These are phyloP conservation scores for Fusarium brevicatenulatum DNA, from an alignment of 2,329 filamentous ascomycete species.

Conservation along the genomic window DNA sequence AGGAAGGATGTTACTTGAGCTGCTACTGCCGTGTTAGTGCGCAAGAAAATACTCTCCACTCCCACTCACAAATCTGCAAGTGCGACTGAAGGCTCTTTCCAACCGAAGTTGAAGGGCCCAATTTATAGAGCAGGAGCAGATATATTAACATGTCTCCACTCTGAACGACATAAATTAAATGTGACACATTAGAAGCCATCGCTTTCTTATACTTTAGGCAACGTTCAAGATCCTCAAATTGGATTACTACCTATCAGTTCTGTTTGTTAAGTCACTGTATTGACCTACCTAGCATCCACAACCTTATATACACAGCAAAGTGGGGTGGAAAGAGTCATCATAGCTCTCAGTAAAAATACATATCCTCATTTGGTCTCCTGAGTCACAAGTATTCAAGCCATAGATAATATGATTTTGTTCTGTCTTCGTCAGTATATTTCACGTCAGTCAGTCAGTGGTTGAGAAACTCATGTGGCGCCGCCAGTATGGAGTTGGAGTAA, in stretches of 20 bases:
- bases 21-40: background rate
- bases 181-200: background rate
- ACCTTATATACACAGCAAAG: background rate
- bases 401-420: background rate
- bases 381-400: background rate
- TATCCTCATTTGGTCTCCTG: background rate
- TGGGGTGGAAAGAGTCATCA: background rate
- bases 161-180: background rate
- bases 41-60: background rate
- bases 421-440: too few relatives aligned
- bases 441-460: background rate
- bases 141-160: background rate
- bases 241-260: background rate
- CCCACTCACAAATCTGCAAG: background rate
- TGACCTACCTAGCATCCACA: background rate
- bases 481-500: background rate
- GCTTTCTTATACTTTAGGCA: background rate
- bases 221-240: too few relatives aligned
- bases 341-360: background rate
- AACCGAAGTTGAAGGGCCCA: background rate
- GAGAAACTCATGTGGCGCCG: background rate
- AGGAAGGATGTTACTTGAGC: background rate
- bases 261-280: background rate
- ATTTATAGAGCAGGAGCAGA: background rate
- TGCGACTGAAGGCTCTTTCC: background rate